These are phyloP conservation scores for Pisolithus orientalis DNA, from an alignment of 768 basidiomycete genomes.

Conservation along the genomic window DNA sequence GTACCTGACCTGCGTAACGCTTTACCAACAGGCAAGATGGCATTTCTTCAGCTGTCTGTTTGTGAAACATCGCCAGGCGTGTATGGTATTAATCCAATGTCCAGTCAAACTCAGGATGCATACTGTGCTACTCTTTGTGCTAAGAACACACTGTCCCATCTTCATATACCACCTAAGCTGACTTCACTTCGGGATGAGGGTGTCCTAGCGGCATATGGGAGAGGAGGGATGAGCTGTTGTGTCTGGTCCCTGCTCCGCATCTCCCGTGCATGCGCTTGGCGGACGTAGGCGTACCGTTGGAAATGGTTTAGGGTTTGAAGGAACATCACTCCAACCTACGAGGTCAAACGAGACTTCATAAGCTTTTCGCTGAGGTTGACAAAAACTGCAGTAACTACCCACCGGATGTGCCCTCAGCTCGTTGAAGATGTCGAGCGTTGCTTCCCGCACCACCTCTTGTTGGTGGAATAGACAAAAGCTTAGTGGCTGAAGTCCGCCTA, in stretches of 20 bases:
- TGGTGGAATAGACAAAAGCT: slow-evolving; percentile 92
- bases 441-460: slow-evolving; percentile 64
- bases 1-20: background rate
- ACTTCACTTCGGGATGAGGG: slow-evolving; percentile 43
- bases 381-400: slow-evolving; percentile 19
- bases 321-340: slow-evolving; percentile 72
- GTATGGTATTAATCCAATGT: background rate
- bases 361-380: background rate
- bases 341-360: background rate
- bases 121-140: background rate
- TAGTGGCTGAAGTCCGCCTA: slow-evolving; percentile 78
- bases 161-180: slow-evolving; percentile 33
- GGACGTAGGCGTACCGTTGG: slow-evolving; percentile 81
- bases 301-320: slow-evolving; percentile 81
- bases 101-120: background rate
- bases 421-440: slow-evolving; percentile 80
- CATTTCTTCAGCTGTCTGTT: background rate
- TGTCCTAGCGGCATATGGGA: slow-evolving; percentile 27
- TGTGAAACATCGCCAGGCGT: no score
- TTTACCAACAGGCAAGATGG: background rate
- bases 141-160: background rate
- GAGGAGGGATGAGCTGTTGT: slow-evolving; percentile 31
- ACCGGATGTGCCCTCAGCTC: slow-evolving; percentile 74
- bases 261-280: slow-evolving; percentile 71
- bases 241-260: slow-evolving; percentile 28